Evolutionary conservation across 192 early-diverging fungal species (phyloP).

Genomic region (Rhizophagus sp.): DNA sequence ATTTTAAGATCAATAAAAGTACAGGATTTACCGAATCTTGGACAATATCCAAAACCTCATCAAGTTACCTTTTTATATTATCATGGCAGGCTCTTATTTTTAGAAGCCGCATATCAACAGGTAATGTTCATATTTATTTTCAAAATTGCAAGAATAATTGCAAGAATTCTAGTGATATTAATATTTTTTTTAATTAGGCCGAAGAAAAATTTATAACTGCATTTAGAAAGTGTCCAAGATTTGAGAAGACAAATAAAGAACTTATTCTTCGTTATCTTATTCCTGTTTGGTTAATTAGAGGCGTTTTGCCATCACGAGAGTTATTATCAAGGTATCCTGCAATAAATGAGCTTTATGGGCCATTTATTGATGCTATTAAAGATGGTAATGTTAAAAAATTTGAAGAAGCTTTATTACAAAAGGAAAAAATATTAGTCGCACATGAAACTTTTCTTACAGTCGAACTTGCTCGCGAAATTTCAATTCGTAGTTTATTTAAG

Average conservation of each 20-base stretch:
- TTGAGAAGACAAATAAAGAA: slow-evolving; percentile 47
- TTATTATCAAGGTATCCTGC: slow-evolving; percentile 66
- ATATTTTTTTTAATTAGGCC: slow-evolving; percentile 39
- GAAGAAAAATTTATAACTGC: slow-evolving; percentile 55
- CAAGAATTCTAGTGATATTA: background rate
- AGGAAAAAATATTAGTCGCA: slow-evolving; percentile 61
- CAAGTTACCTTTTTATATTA: slow-evolving; percentile 88
- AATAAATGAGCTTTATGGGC: slow-evolving; percentile 60
- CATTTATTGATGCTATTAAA: slow-evolving; percentile 65
- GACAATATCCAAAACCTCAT: slow-evolving; percentile 81
- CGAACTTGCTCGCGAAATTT: slow-evolving; percentile 73
- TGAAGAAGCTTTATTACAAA: slow-evolving; percentile 59
- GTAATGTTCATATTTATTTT: slow-evolving; percentile 37
- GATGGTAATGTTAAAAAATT: slow-evolving; percentile 75
- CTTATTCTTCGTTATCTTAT: slow-evolving; percentile 81
- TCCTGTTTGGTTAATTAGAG: slow-evolving; percentile 75
- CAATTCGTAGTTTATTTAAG: slow-evolving; percentile 73
- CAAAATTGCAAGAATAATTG: background rate
- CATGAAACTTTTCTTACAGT: slow-evolving; percentile 81
- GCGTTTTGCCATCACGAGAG: slow-evolving; percentile 61
- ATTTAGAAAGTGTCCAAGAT: slow-evolving; percentile 46
- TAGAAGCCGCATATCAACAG: slow-evolving; percentile 74
- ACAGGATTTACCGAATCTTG: slow-evolving; percentile 73
- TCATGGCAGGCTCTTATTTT: slow-evolving; percentile 83
- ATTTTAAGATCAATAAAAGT: slow-evolving; percentile 71